Conservation (phyloP, 257 asterid species). For the Solanum sitiens region DNA sequence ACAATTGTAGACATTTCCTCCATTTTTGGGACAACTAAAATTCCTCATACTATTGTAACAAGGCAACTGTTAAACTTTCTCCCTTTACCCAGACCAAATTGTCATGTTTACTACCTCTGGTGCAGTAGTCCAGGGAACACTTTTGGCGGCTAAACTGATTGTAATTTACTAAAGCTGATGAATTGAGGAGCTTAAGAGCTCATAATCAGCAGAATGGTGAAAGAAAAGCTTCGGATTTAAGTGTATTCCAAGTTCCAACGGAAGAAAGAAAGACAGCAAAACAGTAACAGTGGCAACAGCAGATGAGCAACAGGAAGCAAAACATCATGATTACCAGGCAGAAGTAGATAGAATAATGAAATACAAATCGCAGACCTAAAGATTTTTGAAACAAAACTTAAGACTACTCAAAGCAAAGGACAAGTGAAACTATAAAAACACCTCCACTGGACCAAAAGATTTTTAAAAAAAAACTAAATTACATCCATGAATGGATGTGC, state of each 20-base stretch:
- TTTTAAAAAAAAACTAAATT: too few species aligned
- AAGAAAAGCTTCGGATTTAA: neutral
- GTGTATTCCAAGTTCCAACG: neutral
- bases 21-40: neutral
- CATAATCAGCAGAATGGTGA: neutral
- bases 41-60: neutral
- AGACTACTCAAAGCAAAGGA: neutral
- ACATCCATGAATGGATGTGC: too few species aligned
- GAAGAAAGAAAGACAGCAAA: neutral
- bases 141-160: neutral
- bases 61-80: neutral
- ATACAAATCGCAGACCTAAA: neutral
- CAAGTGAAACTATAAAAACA: neutral
- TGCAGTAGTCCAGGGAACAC: neutral
- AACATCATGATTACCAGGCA: neutral
- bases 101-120: neutral
- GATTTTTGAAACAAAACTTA: neutral
- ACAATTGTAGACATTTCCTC: neutral
- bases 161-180: neutral
- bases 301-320: neutral
- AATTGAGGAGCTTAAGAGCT: neutral
- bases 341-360: neutral
- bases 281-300: neutral
- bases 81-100: neutral
- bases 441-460: neutral